Evolutionary conservation across 495 filamentous ascomycete genomes (phyloP), one percentile per base, ranked within the genome.

Genomic region (Trichocladium uniseriatum): DNA sequence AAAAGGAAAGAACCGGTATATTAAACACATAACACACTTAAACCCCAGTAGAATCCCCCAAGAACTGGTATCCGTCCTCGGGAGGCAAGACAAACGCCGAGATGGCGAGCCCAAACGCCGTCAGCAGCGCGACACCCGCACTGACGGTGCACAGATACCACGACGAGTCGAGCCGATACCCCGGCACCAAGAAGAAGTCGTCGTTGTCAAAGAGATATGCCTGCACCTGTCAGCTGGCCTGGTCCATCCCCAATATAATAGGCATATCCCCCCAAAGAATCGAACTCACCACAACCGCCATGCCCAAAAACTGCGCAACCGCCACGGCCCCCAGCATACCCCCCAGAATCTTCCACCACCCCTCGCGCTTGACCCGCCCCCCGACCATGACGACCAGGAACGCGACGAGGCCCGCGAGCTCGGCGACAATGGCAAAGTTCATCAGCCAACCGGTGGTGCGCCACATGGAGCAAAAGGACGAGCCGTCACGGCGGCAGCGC

Each of bases 401-500:
- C 3, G 82, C 75, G 11, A 94, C 80, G 14, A 94, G 61, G 37
- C 79, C 80, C 44, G 83, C 84, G 15, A 86, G 75, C 68, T 95
- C 80, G 24, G 89, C 54, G 32, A 94, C 79, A 29, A 87, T 74
- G 20, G 84, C 78, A 54, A 95, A 84, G 45, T 77, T 83, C 79
- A 94, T 87, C 45, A 94, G 68, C 63, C 94, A 95, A 9, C 85
- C 89, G 47, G 87, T 80, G 36, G 81, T 83, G 28, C 86, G 78
- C 91, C 91, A 97, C 78, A 94, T 84, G 52, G 79, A 83, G 69
- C 91, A 95, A 73, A 97, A 95, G 1, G 48, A 44, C 6, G 20
- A 14, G 32, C n/a, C 19, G 11, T 32, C 41, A 65, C 81, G 79
- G 24, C 86, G 68, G 49, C 80, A 75, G 69, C 36, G 38, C 2